A percentile compares a stretch with the other conserved stretches of the same genome.
Conservation (phyloP, 768 basidiomycete genomes). For the Cystobasidium onofrii region DNA sequence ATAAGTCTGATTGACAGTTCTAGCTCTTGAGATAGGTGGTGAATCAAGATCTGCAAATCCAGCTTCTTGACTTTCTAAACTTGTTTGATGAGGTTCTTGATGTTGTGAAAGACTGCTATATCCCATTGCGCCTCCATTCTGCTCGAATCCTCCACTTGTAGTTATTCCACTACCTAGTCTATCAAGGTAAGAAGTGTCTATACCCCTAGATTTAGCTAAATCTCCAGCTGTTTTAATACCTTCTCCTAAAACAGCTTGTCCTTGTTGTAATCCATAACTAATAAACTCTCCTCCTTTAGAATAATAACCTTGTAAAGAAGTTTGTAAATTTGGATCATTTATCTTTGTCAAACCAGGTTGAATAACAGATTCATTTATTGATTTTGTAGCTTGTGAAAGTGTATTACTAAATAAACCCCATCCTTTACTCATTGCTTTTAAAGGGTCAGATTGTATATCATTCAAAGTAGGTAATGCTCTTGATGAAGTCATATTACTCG, state of each 20-base stretch:
- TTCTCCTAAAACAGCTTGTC: conserved; percentile 39
- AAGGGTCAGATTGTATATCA: conserved; percentile 79
- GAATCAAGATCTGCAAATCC: conserved; percentile 6
- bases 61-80: conserved; percentile 27
- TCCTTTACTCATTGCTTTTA: conserved; percentile 77
- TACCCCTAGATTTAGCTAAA: neutral
- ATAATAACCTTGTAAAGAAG: conserved; percentile 60
- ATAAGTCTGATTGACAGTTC: conserved; percentile 2
- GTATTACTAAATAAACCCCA: conserved; percentile 92
- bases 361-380: conserved; percentile 71
- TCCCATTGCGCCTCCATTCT: neutral
- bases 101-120: neutral
- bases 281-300: conserved; percentile 52
- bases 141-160: neutral
- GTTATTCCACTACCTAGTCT: neutral
- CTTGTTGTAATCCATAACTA: conserved; percentile 46
- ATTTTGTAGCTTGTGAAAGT: conserved; percentile 67
- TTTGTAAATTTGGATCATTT: conserved; percentile 69
- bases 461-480: conserved; percentile 65
- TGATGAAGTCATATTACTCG: conserved; percentile 66
- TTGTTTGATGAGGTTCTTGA: conserved; percentile 11
- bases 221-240: neutral
- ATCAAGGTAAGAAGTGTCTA: neutral
- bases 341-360: conserved; percentile 80
- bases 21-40: neutral